These are phyloP conservation scores for Saturnispora mendoncae DNA, from an alignment of 805 yeast species.

Conservation along the genomic window DNA sequence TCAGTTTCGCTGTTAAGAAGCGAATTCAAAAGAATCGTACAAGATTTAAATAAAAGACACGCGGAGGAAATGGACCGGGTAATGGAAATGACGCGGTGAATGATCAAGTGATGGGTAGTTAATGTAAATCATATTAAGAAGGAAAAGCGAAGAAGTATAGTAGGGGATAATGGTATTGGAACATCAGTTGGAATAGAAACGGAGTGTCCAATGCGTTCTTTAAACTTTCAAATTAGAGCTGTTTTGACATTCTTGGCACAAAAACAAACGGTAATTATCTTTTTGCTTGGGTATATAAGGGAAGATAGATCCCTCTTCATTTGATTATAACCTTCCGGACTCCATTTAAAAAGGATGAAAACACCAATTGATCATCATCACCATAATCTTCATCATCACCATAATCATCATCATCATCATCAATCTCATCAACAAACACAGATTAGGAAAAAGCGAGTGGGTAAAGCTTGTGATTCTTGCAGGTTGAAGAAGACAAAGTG, in stretches of 20 bases:
- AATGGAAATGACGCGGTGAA: slow-evolving; percentile 6
- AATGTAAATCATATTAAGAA: no score
- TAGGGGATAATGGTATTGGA: no score
- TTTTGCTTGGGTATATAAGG: no score
- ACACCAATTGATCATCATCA: not conserved
- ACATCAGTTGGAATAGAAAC: no score
- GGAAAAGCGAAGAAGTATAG: no score
- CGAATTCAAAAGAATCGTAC: slow-evolving; percentile 60
- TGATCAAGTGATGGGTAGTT: not conserved
- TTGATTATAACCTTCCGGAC: not conserved
- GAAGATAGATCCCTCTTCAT: no score
- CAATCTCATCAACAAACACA: not conserved
- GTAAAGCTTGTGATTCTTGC: slow-evolving; percentile 58
- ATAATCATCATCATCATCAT: not conserved
- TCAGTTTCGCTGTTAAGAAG: slow-evolving; percentile 48
- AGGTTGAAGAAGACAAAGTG: slow-evolving; percentile 56
- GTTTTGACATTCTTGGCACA: no score
- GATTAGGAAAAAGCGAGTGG: slow-evolving; percentile 41
- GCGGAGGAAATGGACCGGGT: slow-evolving; percentile 42
- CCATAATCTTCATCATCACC: not conserved
- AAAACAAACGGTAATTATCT: no score
- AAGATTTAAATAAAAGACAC: slow-evolving; percentile 52
- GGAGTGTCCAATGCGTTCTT: no score
- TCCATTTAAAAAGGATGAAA: not conserved
- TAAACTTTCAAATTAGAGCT: no score